Evolutionary conservation across 2,329 filamentous ascomycete species (phyloP).

Genomic region (Aschersonia sp.): DNA sequence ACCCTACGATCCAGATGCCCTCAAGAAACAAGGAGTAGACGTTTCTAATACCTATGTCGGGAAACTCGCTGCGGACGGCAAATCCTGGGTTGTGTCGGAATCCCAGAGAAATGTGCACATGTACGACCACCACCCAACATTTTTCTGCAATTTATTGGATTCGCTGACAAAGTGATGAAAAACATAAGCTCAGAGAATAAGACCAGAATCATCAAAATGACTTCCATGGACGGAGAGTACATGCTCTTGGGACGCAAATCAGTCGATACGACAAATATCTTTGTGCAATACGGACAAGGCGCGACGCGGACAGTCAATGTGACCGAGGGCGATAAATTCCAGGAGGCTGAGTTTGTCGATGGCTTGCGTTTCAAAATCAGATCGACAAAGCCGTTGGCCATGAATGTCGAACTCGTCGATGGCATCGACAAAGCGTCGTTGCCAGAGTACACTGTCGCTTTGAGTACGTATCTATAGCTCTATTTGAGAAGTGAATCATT

Average conservation of each 20-base stretch:
- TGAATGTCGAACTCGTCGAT: constrained; percentile 2
- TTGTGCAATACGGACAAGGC: constrained; percentile 18
- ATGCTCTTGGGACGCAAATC: constrained; percentile 14
- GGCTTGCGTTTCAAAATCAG: constrained; percentile 10
- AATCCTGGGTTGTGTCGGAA: constrained; percentile 7
- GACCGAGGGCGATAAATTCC: constrained; percentile 9
- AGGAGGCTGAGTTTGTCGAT: constrained; percentile 15
- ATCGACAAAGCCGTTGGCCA: background rate
- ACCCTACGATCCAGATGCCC: constrained; percentile 10
- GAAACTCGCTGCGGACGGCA: constrained; percentile 1
- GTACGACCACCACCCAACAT: background rate
- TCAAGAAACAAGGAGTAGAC: background rate
- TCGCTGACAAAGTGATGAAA: background rate
- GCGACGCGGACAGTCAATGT: constrained; percentile 14
- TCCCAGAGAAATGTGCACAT: constrained; percentile 12
- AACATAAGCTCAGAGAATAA: constrained; percentile 11
- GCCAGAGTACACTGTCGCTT: background rate
- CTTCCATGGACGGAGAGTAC: constrained; percentile 15
- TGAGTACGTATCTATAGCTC: background rate
- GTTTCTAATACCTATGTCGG: constrained; percentile 4
- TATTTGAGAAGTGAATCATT: background rate
- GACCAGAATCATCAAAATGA: constrained; percentile 17
- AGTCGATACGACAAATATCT: constrained; percentile 13
- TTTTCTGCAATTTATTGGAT: background rate
- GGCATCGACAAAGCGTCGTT: background rate